Evolutionary conservation across 177 flowering plant species (phyloP), one percentile per base, ranked within the genome.

Genomic region (Vitis hybrid): DNA sequence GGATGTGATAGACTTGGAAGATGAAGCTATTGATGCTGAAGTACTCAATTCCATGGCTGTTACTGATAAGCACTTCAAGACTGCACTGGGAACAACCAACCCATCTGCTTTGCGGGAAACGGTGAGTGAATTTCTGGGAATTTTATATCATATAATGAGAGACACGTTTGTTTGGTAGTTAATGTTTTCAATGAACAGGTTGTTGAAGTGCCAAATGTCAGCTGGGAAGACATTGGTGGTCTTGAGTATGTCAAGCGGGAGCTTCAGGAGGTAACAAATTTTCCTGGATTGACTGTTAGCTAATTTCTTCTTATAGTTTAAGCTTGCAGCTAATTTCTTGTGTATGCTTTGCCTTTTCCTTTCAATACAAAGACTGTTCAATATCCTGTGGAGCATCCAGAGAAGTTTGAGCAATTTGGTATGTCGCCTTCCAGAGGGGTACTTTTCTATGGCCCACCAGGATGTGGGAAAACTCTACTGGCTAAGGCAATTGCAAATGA

Each of bases 11-110:
- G 87, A 84, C 67, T 68, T 84, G 69, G 87, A 85, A 62, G 86
- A 83, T 74, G 86, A 85, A 3, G 3, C 84, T 1, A 82, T 85
- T 55, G 86, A 85, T 80, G 87, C 84, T 13, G 87, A 82, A 74
- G 78, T 85, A 18, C 79, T 80, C 12, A 81, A 85, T 57, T 85
- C 88, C 18, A 83, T 85, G 88, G 83, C 88, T 51, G 84, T 85
- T 14, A 71, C 84, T 0, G 83, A 79, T 71, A 86, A 85, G 68
- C 86, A 85, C 74, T 83, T 83, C 76, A 79, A 79, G 11, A 82
- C 84, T 65, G 84, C 87, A 48, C 86, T 83, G 70, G 86, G 84
- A 53, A 81, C 73, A 15, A 80, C 84, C 81, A 82, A 82, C 29
- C 86, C 84, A 31, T 84, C 85, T 55, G 87, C 85, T 55, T 61